phyloP scores from a whole-genome alignment of 2,329 filamentous ascomycete species.

The Talaromyces amestolkiae region DNA sequence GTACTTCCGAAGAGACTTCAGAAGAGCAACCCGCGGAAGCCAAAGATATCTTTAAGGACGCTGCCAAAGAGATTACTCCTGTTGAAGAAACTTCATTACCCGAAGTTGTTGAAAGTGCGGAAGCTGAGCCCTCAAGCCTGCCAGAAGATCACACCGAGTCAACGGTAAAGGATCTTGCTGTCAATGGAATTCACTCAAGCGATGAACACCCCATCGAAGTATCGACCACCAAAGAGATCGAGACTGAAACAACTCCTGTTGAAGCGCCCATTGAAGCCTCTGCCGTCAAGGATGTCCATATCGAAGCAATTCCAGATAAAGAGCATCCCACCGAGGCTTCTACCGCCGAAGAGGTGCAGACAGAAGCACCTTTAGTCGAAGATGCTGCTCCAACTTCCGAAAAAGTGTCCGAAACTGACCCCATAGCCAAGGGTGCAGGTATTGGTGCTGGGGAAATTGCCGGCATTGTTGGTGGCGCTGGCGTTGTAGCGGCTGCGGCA shows the following conservation, averaged over 20 bases:
- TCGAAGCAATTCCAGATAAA: background rate
- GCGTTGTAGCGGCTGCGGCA: constrained; percentile 16
- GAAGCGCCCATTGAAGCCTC: background rate
- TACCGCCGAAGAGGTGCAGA: background rate
- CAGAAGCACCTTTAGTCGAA: background rate
- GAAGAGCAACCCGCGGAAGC: constrained; percentile 15
- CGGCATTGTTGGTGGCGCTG: constrained; percentile 13
- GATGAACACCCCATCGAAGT: background rate
- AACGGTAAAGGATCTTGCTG: background rate
- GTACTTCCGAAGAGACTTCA: constrained; percentile 23
- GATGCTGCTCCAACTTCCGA: background rate
- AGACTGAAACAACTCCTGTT: background rate
- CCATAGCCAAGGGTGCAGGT: constrained; percentile 22
- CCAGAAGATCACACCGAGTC: background rate
- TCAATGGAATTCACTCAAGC: background rate
- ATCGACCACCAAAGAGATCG: background rate
- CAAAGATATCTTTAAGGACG: background rate
- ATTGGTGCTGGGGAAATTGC: constrained; percentile 8
- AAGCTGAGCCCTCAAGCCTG: background rate
- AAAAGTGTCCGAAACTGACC: constrained; percentile 6
- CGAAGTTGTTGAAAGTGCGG: background rate
- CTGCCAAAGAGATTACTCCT: background rate
- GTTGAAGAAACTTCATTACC: background rate
- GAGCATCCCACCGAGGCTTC: background rate
- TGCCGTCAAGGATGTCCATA: background rate